Percentiles rank a stretch among this genome's conserved stretches.
These are phyloP conservation scores for Colletotrichum sp. DNA, from an alignment of 2,329 filamentous ascomycete species.

Conservation along the genomic window DNA sequence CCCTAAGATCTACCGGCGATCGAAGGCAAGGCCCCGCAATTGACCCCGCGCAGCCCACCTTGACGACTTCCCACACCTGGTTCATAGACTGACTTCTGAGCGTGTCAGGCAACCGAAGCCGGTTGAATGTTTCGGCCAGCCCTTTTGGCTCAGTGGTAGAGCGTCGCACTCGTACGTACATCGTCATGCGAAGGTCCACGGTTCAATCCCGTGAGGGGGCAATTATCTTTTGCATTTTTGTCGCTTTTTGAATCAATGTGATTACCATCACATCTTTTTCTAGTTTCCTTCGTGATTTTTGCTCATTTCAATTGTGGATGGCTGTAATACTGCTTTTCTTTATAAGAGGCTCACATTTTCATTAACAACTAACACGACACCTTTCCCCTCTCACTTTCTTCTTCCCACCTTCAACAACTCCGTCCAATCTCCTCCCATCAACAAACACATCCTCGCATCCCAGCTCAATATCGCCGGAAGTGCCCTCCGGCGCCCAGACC, in stretches of 20 bases:
- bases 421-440: not conserved
- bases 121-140: not conserved
- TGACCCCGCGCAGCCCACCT: not conserved
- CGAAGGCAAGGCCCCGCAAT: not conserved
- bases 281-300: not conserved
- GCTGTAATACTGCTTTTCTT: not conserved
- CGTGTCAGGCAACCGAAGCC: no score
- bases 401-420: not conserved
- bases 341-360: not conserved
- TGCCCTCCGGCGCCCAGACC: not conserved
- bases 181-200: conserved; percentile 20
- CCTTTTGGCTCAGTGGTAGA: conserved; percentile 23
- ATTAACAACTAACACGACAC: not conserved
- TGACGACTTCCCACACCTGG: accelerated
- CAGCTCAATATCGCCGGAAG: not conserved
- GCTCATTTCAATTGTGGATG: no score
- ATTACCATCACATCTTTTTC: not conserved
- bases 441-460: not conserved
- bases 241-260: accelerated
- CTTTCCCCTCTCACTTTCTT: not conserved
- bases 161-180: conserved; percentile 17
- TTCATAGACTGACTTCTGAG: not conserved
- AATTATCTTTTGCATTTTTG: not conserved
- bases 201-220: conserved; percentile 23
- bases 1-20: not conserved